phyloP scores from a whole-genome alignment of 495 filamentous ascomycete genomes.

The Aspergillus bertholletiae region DNA sequence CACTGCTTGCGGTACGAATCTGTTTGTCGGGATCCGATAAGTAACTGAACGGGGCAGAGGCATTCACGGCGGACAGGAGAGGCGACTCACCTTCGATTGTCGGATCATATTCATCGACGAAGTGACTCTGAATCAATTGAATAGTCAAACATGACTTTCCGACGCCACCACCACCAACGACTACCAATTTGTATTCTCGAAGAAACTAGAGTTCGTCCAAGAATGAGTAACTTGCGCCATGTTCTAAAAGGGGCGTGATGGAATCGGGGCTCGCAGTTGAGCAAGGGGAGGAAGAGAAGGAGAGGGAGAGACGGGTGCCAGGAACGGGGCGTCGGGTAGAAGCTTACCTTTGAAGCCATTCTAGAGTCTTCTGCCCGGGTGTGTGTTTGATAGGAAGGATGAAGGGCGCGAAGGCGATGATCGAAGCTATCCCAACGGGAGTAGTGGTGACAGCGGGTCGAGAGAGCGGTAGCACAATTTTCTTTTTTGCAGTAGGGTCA shows the following conservation, averaged over 20 bases:
- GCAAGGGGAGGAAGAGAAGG: constrained; percentile 5
- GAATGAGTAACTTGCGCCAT: constrained; percentile 4
- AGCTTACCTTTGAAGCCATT: constrained; percentile 31
- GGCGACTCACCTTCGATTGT: constrained; percentile 89
- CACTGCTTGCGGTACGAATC: constrained; percentile 99
- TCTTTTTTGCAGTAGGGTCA: constrained; percentile 23
- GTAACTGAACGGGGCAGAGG: constrained; percentile 1
- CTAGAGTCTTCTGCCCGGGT: constrained; percentile 12
- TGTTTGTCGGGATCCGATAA: constrained; percentile 34
- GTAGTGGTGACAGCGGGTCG: constrained; percentile 21
- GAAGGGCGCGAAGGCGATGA: constrained; percentile 13
- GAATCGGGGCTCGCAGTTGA: background rate
- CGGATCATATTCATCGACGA: constrained; percentile 98
- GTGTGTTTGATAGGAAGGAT: constrained; percentile 7
- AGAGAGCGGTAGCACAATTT: constrained; percentile 26
- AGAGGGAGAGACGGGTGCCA: constrained; percentile 1
- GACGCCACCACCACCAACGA: constrained; percentile 96
- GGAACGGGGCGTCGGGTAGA: background rate
- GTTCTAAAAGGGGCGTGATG: background rate
- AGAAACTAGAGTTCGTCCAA: constrained; percentile 63
- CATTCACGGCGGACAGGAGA: background rate
- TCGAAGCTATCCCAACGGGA: constrained; percentile 25
- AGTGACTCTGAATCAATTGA: constrained; percentile 97
- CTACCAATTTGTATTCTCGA: constrained; percentile 97
- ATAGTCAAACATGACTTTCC: constrained; percentile 99